Base-by-base conservation (phyloP, 441 rosid species). In the Jatropha multifida region DNA sequence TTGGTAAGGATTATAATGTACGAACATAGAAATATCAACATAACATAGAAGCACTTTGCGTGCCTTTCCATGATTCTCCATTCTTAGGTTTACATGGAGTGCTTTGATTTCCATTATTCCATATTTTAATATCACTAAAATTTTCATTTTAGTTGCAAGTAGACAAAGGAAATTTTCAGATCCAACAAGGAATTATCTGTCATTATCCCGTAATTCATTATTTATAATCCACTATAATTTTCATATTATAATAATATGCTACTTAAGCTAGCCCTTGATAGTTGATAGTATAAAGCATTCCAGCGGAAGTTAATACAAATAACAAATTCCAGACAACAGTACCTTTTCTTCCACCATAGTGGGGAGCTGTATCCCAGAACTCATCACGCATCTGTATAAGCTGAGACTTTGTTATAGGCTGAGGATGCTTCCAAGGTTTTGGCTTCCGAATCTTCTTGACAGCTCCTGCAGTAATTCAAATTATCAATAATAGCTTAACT, bases 321-420 rank as follows among this genome's bases (percentile, higher is more conserved):
- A 56, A 62, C 62, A 68, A 9, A 69, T 14, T 58, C n/a, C 37
- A n/a, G 10, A 52, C 56, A 68, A 64, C 17, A 60, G 3, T 81
- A 92, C 98, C 98, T 91, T 86, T 89, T 32, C 88, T 83, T 71
- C 97, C 97, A 58, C 98, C 98, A 79, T 89, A 94, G 72, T 92
- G 97, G 80, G 98, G 98, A 76, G 97, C 91, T 48, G 98, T 94
- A 82, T 92, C 98, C 97, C 97, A 94, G 84, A 94, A 94, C 82
- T 94, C 98, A 76, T 94, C 97, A 59, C 96, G 91, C 85, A 94
- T 14, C 86, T 91, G 88, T 82, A 82, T 65, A 69, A 94, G 90
- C 83, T 92, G 88, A 80, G 95, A 78, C 85, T 86, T 92, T 6
- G 94, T 91, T 56, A 94, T 88, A 13, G 92, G 92, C 78, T 86